phyloP scores from a whole-genome alignment of 352 stramenopile genomes.

The Saprolegnia diclina region DNA sequence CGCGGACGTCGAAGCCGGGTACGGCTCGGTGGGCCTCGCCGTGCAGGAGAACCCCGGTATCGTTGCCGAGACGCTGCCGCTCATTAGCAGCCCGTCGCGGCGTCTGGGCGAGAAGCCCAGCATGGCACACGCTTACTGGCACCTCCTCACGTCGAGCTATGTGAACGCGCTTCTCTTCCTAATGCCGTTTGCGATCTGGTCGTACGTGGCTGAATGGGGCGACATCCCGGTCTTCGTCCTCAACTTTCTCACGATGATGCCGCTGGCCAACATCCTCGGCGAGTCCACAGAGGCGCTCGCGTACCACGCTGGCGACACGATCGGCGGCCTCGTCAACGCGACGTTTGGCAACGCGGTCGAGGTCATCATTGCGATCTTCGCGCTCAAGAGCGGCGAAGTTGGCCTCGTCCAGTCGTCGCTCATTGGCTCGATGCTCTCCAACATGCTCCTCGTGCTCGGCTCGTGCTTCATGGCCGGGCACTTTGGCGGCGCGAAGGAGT shows the following conservation, averaged over 20 bases:
- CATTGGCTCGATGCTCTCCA: slow-evolving; percentile 95
- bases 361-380: slow-evolving; percentile 94
- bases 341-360: slow-evolving; percentile 98
- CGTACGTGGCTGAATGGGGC: slow-evolving; percentile 49
- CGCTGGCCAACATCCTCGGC: slow-evolving; percentile 91
- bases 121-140: slow-evolving; percentile 40
- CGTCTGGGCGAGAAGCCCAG: slow-evolving; percentile 22
- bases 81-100: background rate
- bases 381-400: slow-evolving; percentile 90
- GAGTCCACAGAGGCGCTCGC: slow-evolving; percentile 97
- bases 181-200: slow-evolving; percentile 54
- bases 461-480: slow-evolving; percentile 92
- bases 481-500: slow-evolving; percentile 59
- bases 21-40: background rate
- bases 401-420: slow-evolving; percentile 95
- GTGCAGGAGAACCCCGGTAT: background rate
- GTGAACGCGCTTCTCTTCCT: slow-evolving; percentile 67
- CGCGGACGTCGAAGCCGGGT: background rate
- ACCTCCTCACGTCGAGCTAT: slow-evolving; percentile 47
- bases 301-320: slow-evolving; percentile 94
- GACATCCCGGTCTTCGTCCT: slow-evolving; percentile 88
- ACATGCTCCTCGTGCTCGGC: slow-evolving; percentile 96
- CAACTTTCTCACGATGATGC: slow-evolving; percentile 97
- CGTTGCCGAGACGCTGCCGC: background rate
- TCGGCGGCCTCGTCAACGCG: slow-evolving; percentile 97